Base-by-base conservation (phyloP, 2,329 filamentous ascomycete species). In the Fusarium succisae region DNA sequence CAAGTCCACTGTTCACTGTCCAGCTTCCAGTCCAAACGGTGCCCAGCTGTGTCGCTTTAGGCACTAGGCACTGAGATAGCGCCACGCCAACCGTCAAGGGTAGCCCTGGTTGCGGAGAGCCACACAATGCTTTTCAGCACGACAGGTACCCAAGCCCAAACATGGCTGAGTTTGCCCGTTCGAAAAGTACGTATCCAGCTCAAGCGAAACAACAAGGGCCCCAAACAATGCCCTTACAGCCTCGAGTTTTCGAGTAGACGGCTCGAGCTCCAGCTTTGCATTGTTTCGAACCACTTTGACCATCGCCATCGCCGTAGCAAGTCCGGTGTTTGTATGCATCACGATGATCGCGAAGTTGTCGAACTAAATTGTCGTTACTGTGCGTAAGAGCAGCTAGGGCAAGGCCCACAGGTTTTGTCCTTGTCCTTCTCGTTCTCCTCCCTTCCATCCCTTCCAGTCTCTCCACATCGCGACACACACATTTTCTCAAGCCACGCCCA, bases 391-490 rank as follows among this genome's bases (percentile, higher is more conserved):
- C 69, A 63, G 62, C 69, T 75, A 75, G 73, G 73, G 73, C 73
- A 76, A 63, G 73, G 73, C 75, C 76, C 75, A 78, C 76, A 67
- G 60, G 57, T 53, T 38, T 73, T 72, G 61, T 67, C 58, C 53
- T 57, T 65, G 69, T 78, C 76, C 75, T 78, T 63, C 65, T 69
- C 61, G 63, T 78, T 78, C 76, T 78, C 73, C 76, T 78, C 76
- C 76, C 75, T 78, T 78, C 76, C 72, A 78, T 78, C 51, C 51
- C 35, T 70, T 28, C 30, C 56, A 58, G 30, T 51, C 76, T 75
- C 74, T 71, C 76, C 76, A 78, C 76, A 77, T 68, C 56, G 68
- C 72, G 63, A 69, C 71, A 78, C 72, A 64, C 76, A 72, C 67
- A 58, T 70, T 73, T 72, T 64, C 62, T 66, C 53, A 63, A 63